Evolutionary conservation across 306 rosid species (phyloP).

Genomic region (Citrullus mucosospermus): DNA sequence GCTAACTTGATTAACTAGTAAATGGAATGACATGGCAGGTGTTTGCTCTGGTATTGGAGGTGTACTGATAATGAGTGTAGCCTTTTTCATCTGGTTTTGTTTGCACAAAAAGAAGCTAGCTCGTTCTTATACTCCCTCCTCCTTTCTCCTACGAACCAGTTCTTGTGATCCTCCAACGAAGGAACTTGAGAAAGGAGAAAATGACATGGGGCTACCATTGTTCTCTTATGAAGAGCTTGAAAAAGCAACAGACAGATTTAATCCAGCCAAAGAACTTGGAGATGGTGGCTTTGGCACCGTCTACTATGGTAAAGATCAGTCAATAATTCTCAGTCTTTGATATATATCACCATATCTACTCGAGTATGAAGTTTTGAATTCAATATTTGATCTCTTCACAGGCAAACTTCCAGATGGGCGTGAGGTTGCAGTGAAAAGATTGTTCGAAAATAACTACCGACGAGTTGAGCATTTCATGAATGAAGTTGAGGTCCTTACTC

Average conservation of each 20-base stretch:
- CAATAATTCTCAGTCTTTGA: background rate
- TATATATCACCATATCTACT: background rate
- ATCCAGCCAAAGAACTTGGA: constrained; percentile 52
- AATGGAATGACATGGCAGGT: constrained; percentile 18
- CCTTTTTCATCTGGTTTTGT: constrained; percentile 6
- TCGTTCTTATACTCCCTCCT: constrained; percentile 8
- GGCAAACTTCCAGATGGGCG: constrained; percentile 67
- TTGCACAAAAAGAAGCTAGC: constrained; percentile 22
- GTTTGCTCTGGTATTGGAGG: background rate
- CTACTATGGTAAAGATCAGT: constrained; percentile 41
- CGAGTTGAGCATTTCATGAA: constrained; percentile 75
- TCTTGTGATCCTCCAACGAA: constrained; percentile 21
- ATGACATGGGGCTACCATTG: constrained; percentile 26
- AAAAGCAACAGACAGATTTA: constrained; percentile 55
- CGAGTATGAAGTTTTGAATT: background rate
- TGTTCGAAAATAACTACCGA: constrained; percentile 59
- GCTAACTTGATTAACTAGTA: background rate
- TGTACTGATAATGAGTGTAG: background rate
- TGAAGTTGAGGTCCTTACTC: constrained; percentile 47
- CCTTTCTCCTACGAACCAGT: constrained; percentile 24
- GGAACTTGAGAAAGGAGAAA: constrained; percentile 39
- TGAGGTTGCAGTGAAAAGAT: constrained; percentile 67
- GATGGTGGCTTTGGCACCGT: constrained; percentile 92
- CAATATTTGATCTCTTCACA: constrained; percentile 5
- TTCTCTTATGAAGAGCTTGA: constrained; percentile 54